Evolutionary conservation across 768 basidiomycete genomes (phyloP).

Genomic region (Mrakia blollopis): DNA sequence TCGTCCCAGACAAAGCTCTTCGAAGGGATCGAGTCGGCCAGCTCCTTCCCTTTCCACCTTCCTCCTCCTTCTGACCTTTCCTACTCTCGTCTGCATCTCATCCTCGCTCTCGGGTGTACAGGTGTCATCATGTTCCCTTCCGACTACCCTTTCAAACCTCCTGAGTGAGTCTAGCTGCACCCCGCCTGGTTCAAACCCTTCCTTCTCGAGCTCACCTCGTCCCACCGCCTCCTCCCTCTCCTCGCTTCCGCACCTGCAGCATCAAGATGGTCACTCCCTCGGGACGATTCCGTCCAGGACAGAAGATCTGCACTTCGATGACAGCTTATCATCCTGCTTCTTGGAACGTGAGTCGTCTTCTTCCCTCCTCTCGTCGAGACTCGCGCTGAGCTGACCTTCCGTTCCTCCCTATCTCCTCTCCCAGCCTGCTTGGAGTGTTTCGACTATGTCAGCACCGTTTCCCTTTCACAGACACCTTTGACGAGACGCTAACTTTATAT

Average conservation of each 20-base stretch:
- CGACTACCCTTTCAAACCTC: constrained; percentile 59
- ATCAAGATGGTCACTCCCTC: constrained; percentile 85
- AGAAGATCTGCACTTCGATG: constrained; percentile 98
- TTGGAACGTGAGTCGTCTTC: constrained; percentile 22
- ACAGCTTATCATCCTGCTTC: constrained; percentile 38
- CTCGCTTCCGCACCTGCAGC: constrained; percentile 68
- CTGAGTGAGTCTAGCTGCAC: constrained; percentile 12
- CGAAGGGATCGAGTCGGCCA: constrained; percentile 58
- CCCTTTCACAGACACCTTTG: background rate
- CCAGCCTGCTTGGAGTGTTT: constrained; percentile 81
- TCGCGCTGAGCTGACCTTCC: constrained; percentile 13
- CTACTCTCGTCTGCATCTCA: background rate
- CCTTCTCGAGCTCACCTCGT: background rate
- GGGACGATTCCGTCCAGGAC: constrained; percentile 82
- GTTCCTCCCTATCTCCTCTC: constrained; percentile 7
- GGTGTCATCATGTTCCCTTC: constrained; percentile 70
- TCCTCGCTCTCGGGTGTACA: background rate
- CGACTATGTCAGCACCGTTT: constrained; percentile 57
- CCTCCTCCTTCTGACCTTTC: background rate
- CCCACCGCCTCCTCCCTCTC: constrained; percentile 58
- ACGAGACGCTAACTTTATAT: constrained; percentile 1
- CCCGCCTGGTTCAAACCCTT: background rate
- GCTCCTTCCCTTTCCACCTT: background rate
- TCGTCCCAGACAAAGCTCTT: constrained; percentile 4
- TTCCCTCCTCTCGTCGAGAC: background rate